Evolutionary conservation across 306 rosid genomes (phyloP), one percentile per base, ranked within the genome.

Genomic region (Crataegus laevigata): DNA sequence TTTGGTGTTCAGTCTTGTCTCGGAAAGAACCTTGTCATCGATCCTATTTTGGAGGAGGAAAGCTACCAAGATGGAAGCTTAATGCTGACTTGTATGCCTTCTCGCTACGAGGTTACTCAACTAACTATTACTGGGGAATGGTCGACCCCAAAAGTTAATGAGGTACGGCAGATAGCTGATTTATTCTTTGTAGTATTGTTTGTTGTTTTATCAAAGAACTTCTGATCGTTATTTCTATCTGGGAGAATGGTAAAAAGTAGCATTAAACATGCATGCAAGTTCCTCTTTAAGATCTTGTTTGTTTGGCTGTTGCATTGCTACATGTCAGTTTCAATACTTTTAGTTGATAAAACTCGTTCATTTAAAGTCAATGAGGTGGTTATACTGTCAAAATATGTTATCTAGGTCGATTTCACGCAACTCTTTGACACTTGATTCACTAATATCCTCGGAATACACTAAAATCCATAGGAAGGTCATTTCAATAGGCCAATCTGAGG

Each of bases 101-200:
- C 97, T 71, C 96, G 93, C 63, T 89, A 90, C 6, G 98, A 96
- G 88, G 86, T 96, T 77, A 96, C 98, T 85, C 99, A 96, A 77
- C 91, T 94, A 61, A 86, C 89, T 19, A 79, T 94, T 72, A 91
- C 96, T 0, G 98, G 98, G 71, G 97, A 92, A 78, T 96, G 99
- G 99, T 92, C 98, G 71, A 81, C 93, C 22, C 79, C 91, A 63
- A 87, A 85, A 76, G 42, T 87, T 63, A 78, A 78, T 6, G 84
- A 87, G 89, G 91, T 87, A 68, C n/a, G 47, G 57, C 80, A 24
- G 62, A 26, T 40, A 55, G 12, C 66, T 26, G 66, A 14, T 36
- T 67, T 50, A 36, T 71, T 32, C 34, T 12, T 57, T 32, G 25
- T 2, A 3, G 34, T n/a, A 13, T 71, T 60, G 19, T 59, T 17